These are phyloP conservation scores for Hypoxylon lenormandii DNA, from an alignment of 495 filamentous ascomycete genomes.

Conservation along the genomic window DNA sequence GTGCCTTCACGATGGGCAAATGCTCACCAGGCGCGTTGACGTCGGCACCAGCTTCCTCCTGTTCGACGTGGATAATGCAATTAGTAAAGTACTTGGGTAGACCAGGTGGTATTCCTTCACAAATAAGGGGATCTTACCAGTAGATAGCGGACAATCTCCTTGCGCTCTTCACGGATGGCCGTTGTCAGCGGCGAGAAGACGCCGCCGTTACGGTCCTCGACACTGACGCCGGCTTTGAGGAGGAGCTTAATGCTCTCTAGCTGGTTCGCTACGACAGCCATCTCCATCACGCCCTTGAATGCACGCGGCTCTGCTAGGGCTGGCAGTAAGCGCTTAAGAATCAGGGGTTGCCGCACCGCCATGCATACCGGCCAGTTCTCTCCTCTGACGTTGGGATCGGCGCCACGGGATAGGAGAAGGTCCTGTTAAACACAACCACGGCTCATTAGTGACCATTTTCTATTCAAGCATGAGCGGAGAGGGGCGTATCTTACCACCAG, in stretches of 20 bases:
- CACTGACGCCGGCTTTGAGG: constrained; percentile 61
- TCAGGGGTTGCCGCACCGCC: constrained; percentile 61
- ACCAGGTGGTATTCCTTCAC: neutral
- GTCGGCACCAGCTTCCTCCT: constrained; percentile 63
- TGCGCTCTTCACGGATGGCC: constrained; percentile 64
- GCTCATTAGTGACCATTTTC: constrained; percentile 5
- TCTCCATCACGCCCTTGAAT: constrained; percentile 67
- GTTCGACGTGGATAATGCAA: neutral
- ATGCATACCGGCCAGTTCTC: constrained; percentile 69
- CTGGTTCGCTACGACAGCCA: constrained; percentile 65
- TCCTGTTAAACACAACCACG: constrained; percentile 38
- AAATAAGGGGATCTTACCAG: constrained; percentile 43
- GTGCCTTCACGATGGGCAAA: constrained; percentile 66
- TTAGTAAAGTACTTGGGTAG: neutral
- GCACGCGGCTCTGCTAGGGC: constrained; percentile 58
- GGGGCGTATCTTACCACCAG: constrained; percentile 50
- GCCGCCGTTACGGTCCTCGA: constrained; percentile 69
- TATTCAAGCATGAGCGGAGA: neutral
- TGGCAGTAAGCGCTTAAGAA: constrained; percentile 62
- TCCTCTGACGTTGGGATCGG: constrained; percentile 64
- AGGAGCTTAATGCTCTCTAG: constrained; percentile 60
- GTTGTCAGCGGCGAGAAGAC: constrained; percentile 69
- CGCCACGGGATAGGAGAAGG: constrained; percentile 62
- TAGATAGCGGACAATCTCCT: constrained; percentile 63
- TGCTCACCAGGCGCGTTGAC: constrained; percentile 67